phyloP scores from a whole-genome alignment of 345 rosid species.

The Abelmoschus esculentus region DNA sequence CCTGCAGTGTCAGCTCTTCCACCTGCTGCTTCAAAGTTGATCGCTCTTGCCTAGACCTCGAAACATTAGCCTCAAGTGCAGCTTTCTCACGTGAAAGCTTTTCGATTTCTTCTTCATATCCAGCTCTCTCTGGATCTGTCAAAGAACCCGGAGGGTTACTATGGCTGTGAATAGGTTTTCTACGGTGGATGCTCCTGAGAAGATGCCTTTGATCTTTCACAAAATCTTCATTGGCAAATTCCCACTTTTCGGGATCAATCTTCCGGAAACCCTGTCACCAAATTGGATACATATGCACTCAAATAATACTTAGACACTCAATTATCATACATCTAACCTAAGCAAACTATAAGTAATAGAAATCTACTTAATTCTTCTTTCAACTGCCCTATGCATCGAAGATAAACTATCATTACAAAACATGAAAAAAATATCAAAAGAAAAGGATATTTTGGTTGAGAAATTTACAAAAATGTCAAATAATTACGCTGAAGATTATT shows the following conservation, averaged over 20 bases:
- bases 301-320: conserved; percentile 8
- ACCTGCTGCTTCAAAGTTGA: conserved; percentile 51
- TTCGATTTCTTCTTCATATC: conserved; percentile 60
- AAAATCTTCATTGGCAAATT: conserved; percentile 83
- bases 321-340: neutral
- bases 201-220: conserved; percentile 80
- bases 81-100: conserved; percentile 64
- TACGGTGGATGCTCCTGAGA: conserved; percentile 75
- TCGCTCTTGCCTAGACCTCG: conserved; percentile 17
- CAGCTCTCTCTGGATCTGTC: conserved; percentile 62
- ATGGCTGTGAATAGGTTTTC: conserved; percentile 92
- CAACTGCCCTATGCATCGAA: neutral
- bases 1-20: conserved; percentile 45
- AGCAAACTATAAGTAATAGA: neutral
- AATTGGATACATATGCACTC: neutral
- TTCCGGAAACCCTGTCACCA: conserved; percentile 38
- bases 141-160: conserved; percentile 51
- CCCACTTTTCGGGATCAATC: conserved; percentile 92
- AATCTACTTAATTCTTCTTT: neutral
- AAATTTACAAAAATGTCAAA: too few relatives aligned
- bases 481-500: too few relatives aligned
- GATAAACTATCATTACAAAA: too few relatives aligned
- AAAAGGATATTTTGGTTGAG: too few relatives aligned
- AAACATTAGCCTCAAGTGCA: conserved; percentile 51
- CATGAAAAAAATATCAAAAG: too few relatives aligned